Percentiles rank a stretch among this genome's conserved stretches.
phyloP scores from a whole-genome alignment of 345 rosid species.

The Ailanthus altissimus region DNA sequence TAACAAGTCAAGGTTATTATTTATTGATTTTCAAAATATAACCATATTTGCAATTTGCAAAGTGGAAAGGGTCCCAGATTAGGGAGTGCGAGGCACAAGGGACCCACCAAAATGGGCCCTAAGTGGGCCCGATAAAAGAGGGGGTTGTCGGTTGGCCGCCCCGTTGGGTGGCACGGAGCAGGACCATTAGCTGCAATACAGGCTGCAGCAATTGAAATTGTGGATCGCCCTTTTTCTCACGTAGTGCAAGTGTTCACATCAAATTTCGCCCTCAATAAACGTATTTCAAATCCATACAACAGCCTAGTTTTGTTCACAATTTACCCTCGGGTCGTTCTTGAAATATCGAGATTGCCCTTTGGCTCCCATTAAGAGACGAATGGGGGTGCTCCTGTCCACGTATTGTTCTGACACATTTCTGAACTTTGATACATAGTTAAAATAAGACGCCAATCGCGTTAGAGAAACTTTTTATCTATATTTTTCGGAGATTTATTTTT shows the following conservation, averaged over 20 bases:
- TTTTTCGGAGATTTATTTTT: too few species aligned
- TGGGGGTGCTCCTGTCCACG: too few species aligned
- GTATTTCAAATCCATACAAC: too few species aligned
- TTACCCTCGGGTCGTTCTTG: constrained; percentile 20
- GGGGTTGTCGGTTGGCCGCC: constrained; percentile 73
- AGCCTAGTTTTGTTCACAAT: neutral
- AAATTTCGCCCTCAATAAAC: too few species aligned
- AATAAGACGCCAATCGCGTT: too few species aligned
- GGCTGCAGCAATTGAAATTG: neutral
- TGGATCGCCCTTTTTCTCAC: constrained; percentile 34
- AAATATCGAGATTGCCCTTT: too few species aligned
- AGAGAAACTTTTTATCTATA: too few species aligned
- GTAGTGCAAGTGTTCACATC: constrained; percentile 52
- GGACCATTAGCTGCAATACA: constrained; percentile 44
- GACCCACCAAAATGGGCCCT: constrained; percentile 26
- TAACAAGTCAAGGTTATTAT: neutral
- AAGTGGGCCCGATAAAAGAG: constrained; percentile 27
- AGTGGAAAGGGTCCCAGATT: constrained; percentile 18
- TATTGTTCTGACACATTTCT: too few species aligned
- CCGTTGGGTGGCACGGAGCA: constrained; percentile 59
- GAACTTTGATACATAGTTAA: too few species aligned
- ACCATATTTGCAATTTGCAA: neutral
- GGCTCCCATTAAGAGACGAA: too few species aligned
- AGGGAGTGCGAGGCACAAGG: constrained; percentile 24
- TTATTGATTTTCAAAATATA: neutral